A percentile compares a stretch with the other conserved stretches of the same genome.
phyloP scores from a whole-genome alignment of 441 rosid species.

The Adansonia gregorii region DNA sequence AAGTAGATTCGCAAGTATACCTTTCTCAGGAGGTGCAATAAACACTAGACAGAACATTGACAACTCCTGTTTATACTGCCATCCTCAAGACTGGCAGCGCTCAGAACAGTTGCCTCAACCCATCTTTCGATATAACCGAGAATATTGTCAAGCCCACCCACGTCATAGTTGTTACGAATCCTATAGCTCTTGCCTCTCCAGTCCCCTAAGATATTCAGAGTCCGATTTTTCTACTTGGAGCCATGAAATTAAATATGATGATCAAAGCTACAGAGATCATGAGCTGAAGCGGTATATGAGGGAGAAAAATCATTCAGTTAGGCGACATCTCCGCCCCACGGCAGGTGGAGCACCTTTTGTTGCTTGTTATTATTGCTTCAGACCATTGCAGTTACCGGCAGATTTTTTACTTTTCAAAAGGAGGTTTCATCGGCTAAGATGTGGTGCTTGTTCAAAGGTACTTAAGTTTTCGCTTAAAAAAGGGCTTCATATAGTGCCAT shows the following conservation, averaged over 20 bases:
- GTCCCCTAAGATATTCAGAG: conserved; percentile 61
- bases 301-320: conserved; percentile 56
- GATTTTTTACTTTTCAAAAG: conserved; percentile 62
- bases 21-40: conserved; percentile 52
- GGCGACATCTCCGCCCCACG: conserved; percentile 63
- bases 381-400: conserved; percentile 68
- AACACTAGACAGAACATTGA: conserved; percentile 43
- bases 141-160: conserved; percentile 34
- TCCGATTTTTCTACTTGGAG: conserved; percentile 42
- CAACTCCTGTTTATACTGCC: conserved; percentile 41
- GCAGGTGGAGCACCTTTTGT: conserved; percentile 87
- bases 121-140: conserved; percentile 36
- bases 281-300: conserved; percentile 44
- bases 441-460: conserved; percentile 74
- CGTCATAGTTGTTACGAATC: conserved; percentile 39
- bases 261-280: conserved; percentile 48
- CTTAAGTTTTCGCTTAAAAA: conserved; percentile 59
- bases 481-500: conserved; percentile 54
- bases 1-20: conserved; percentile 37
- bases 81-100: conserved; percentile 44
- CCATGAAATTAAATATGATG: conserved; percentile 54
- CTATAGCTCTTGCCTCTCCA: conserved; percentile 56
- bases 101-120: conserved; percentile 45
- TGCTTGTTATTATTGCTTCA: conserved; percentile 64
- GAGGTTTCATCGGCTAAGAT: conserved; percentile 63